Conservation (phyloP, 2,329 filamentous ascomycete species). For the Microdochium paspali region DNA sequence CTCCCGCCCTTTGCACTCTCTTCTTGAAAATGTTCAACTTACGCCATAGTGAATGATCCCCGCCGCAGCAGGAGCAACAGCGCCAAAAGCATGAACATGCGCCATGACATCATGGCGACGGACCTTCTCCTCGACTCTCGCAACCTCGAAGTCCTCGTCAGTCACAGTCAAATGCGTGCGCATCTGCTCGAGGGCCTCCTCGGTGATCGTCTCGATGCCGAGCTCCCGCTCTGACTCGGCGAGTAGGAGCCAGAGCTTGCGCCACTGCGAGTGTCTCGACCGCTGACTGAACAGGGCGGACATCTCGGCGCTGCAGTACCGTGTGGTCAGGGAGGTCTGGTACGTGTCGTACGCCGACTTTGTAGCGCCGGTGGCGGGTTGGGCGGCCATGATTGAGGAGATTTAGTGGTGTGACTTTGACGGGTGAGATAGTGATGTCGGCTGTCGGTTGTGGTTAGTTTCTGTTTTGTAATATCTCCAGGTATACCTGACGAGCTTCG, state of each 20-base stretch:
- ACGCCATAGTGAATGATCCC: slow-evolving; percentile 76
- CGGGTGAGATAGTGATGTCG: too few relatives aligned
- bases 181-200: slow-evolving; percentile 71
- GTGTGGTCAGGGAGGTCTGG: slow-evolving; percentile 59
- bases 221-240: slow-evolving; percentile 76
- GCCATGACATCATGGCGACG: slow-evolving; percentile 44
- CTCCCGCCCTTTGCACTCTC: neutral
- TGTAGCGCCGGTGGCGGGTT: too few relatives aligned
- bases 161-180: slow-evolving; percentile 63
- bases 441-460: too few relatives aligned
- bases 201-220: slow-evolving; percentile 60
- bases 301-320: slow-evolving; percentile 72
- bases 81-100: slow-evolving; percentile 67
- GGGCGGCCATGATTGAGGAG: too few relatives aligned
- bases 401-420: too few relatives aligned
- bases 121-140: slow-evolving; percentile 67
- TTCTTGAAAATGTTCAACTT: slow-evolving; percentile 31
- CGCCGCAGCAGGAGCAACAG: slow-evolving; percentile 64
- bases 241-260: slow-evolving; percentile 76
- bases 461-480: too few relatives aligned
- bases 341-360: slow-evolving; percentile 42
- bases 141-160: slow-evolving; percentile 68
- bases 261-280: slow-evolving; percentile 68
- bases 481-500: too few relatives aligned
- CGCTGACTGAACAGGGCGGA: slow-evolving; percentile 70